Conservation (phyloP, 768 basidiomycete genomes). For the Lyophyllum decastes region DNA sequence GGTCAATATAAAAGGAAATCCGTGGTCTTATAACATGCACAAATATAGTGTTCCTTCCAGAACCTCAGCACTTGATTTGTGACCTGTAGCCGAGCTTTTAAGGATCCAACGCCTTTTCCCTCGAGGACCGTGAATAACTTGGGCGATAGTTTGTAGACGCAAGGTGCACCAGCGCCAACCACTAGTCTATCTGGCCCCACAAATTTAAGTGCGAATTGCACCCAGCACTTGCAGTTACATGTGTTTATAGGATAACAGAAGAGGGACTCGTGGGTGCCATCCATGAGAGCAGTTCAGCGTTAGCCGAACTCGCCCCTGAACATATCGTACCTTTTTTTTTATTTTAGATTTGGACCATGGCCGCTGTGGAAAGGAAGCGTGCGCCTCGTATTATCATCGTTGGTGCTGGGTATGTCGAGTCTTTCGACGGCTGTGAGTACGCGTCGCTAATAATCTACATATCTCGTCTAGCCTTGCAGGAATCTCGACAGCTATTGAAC, state of each 20-base stretch:
- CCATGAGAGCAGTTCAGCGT: too few relatives aligned
- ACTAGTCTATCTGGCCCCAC: too few relatives aligned
- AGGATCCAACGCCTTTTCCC: too few relatives aligned
- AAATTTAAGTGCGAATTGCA: background rate
- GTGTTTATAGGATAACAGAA: background rate
- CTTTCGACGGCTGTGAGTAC: background rate
- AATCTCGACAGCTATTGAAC: conserved; percentile 47
- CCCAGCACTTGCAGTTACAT: background rate
- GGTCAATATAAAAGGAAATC: too few relatives aligned
- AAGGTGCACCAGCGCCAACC: too few relatives aligned
- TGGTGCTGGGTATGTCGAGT: conserved; percentile 46
- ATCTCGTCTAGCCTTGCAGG: conserved; percentile 40
- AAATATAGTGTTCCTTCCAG: too few relatives aligned
- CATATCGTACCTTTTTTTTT: background rate
- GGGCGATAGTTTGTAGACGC: too few relatives aligned
- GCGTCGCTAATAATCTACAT: background rate
- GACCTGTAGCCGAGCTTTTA: too few relatives aligned
- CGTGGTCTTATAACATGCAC: too few relatives aligned
- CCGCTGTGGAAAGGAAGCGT: conserved; percentile 17
- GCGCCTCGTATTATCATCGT: conserved; percentile 45
- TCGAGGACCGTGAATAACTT: too few relatives aligned
- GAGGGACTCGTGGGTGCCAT: too few relatives aligned
- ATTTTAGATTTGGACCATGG: conserved; percentile 1
- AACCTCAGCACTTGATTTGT: too few relatives aligned
- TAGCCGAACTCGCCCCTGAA: background rate